Evolutionary conservation across 352 stramenopile genomes (phyloP).

Genomic region (Pythium brassicae): DNA sequence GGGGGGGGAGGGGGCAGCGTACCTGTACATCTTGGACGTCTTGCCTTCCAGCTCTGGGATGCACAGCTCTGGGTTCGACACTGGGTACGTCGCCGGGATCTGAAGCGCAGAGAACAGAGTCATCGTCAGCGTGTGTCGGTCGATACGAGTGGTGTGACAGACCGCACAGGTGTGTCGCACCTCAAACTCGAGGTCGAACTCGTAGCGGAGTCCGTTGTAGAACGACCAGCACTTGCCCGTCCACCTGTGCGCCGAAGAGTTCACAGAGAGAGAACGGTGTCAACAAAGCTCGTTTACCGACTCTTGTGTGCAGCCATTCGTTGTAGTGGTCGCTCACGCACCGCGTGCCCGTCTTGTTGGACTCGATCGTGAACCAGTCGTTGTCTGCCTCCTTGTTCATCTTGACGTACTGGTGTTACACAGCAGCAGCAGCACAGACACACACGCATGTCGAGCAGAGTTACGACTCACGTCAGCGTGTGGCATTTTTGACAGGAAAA

Average conservation of each 20-base stretch:
- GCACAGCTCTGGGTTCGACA: slow-evolving; percentile 79
- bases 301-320: too few relatives aligned
- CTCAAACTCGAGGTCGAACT: slow-evolving; percentile 86
- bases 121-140: background rate
- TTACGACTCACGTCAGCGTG: background rate
- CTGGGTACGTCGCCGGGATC: slow-evolving; percentile 79
- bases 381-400: slow-evolving; percentile 89
- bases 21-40: slow-evolving; percentile 90
- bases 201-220: slow-evolving; percentile 80
- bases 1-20: background rate
- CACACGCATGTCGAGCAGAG: too few relatives aligned
- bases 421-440: too few relatives aligned
- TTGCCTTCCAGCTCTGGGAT: slow-evolving; percentile 87
- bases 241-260: slow-evolving; percentile 30
- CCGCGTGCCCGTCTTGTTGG: slow-evolving; percentile 76
- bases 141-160: too few relatives aligned
- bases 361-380: slow-evolving; percentile 88
- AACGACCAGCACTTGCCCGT: slow-evolving; percentile 88
- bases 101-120: slow-evolving; percentile 2
- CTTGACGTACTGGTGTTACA: slow-evolving; percentile 62
- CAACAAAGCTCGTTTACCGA: too few relatives aligned
- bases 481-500: background rate
- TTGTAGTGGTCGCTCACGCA: slow-evolving; percentile 10
- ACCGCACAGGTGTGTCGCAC: slow-evolving; percentile 15
- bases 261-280: too few relatives aligned